Conservation (phyloP, 768 basidiomycete genomes). For the Phlegmacium glaucopus region DNA sequence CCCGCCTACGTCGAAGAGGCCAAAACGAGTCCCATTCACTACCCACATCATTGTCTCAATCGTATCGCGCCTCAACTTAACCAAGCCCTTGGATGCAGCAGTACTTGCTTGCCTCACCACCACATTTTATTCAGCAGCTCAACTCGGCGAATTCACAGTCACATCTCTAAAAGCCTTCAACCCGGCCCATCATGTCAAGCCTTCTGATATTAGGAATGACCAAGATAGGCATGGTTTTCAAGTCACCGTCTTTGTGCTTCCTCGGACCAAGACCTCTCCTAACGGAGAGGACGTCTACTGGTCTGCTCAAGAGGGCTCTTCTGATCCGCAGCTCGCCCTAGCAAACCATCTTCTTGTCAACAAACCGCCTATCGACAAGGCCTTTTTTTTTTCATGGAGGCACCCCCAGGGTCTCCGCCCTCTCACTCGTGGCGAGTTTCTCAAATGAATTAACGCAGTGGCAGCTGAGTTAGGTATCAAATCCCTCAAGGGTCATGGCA, state of each 20-base stretch:
- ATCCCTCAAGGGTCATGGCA: slow-evolving; percentile 24
- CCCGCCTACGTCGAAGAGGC: slow-evolving; percentile 4
- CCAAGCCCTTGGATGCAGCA: slow-evolving; percentile 14
- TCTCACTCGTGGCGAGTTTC: slow-evolving; percentile 5
- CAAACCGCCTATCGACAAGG: slow-evolving; percentile 9
- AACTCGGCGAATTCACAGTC: no score
- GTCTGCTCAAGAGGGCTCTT: slow-evolving; percentile 15
- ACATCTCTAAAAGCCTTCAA: no score
- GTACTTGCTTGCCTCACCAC: slow-evolving; percentile 18
- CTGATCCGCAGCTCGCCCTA: slow-evolving; percentile 17
- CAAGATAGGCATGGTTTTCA: slow-evolving; percentile 6
- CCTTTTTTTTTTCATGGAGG: slow-evolving; percentile 7
- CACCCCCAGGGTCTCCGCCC: neutral
- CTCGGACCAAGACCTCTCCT: neutral
- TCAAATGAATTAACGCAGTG: slow-evolving; percentile 2
- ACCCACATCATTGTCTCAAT: neutral
- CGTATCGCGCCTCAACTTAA: slow-evolving; percentile 7
- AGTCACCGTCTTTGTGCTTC: slow-evolving; percentile 18
- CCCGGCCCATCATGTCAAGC: no score
- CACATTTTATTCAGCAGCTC: slow-evolving; percentile 9
- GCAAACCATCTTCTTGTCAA: slow-evolving; percentile 24
- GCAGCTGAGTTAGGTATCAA: slow-evolving; percentile 1
- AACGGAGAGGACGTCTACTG: slow-evolving; percentile 23
- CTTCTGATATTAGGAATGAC: no score
- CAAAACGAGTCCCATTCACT: slow-evolving; percentile 2